These are phyloP conservation scores for Pueraria montana DNA, from an alignment of 306 rosid species.

Conservation along the genomic window DNA sequence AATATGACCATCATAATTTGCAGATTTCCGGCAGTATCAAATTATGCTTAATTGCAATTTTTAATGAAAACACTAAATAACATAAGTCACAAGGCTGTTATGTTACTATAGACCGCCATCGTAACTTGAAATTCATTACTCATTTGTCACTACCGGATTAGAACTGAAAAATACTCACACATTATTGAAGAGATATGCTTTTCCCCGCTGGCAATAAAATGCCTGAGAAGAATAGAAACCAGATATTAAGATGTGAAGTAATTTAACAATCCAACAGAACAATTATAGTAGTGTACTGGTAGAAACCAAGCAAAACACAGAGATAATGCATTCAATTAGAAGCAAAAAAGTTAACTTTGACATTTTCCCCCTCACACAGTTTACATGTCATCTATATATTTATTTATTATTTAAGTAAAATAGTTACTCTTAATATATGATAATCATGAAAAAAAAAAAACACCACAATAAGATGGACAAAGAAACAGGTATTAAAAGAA, in stretches of 20 bases:
- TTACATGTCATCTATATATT: neutral
- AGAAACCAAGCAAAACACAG: slow-evolving; percentile 42
- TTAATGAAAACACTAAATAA: slow-evolving; percentile 14
- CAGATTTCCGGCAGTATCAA: neutral
- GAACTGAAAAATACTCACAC: slow-evolving; percentile 70
- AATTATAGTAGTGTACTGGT: slow-evolving; percentile 26
- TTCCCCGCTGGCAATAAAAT: slow-evolving; percentile 80
- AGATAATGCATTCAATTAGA: neutral
- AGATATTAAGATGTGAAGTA: slow-evolving; percentile 38
- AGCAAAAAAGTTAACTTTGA: neutral
- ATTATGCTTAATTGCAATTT: slow-evolving; percentile 26
- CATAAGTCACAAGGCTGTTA: neutral
- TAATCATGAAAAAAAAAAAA: neutral
- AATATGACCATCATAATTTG: neutral
- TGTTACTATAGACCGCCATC: neutral
- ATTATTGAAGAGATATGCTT: slow-evolving; percentile 87
- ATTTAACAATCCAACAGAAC: slow-evolving; percentile 35
- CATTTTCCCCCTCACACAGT: neutral
- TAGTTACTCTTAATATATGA: neutral
- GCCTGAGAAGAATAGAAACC: slow-evolving; percentile 55
- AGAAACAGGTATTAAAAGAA: neutral
- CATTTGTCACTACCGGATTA: slow-evolving; percentile 5
- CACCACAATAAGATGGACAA: neutral
- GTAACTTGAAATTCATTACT: neutral
- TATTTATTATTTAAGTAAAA: neutral